Base-by-base conservation (phyloP, 2,329 filamentous ascomycete genomes). In the Pseudocercospora fijiensis region DNA sequence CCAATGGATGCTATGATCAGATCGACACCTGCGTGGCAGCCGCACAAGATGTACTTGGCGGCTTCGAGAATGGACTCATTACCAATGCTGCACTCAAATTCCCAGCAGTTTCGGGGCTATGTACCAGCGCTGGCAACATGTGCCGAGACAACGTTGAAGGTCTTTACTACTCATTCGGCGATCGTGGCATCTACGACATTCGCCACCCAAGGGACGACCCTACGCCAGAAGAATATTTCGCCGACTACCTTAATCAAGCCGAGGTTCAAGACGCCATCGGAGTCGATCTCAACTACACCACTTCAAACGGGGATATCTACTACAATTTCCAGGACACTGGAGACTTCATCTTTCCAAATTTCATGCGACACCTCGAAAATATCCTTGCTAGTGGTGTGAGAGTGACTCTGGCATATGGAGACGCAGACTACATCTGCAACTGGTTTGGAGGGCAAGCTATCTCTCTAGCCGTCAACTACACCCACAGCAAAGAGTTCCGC, bases 301-400 rank as follows among this genome's bases (percentile, higher is more conserved):
- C 75, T 20, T 43, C 64, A 13, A 55, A 33, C 10, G 64, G 30
- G 10, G 30, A 68, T 1, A 82, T 87, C 1, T 84, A 85, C 13
- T 67, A 74, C 67, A 79, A 78, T 43, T 84, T 85, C 77, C 80
- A 84, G 59, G 76, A 78, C 64, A 82, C 81, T 2, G 83, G 64
- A 55, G 52, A 55, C 28, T 86, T 86, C 67, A 84, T 87, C 58
- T 88, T 87, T 70, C 84, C 84, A 16, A 85, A 85, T 67, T 84
- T 87, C 70, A 78, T 76, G 20, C 67, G 72, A 24, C 78, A 80
- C 62, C 63, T 79, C 10, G 76, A 78, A 62, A 67, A 72, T 76
- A 82, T 65, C 80, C 73, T 80, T 4, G 67, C 75, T 51, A 70
- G 73, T 33, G 77, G 76, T 52, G 75, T 80, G 7, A 72, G 76